Evolutionary conservation across 2,329 filamentous ascomycete genomes (phyloP).

Genomic region (Cladosporium sp.): DNA sequence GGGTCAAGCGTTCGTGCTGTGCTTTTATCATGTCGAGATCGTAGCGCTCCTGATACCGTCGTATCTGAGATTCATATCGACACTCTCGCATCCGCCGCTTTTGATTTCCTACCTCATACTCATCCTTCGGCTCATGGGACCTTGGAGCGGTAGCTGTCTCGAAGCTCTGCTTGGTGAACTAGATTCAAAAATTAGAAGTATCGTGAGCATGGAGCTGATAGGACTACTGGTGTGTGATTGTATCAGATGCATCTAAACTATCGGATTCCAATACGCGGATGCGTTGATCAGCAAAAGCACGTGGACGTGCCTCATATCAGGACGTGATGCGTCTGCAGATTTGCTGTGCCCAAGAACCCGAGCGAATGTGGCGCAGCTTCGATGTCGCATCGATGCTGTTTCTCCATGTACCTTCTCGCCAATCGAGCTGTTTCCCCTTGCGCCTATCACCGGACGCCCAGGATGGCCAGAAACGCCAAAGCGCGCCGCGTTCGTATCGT

Average conservation of each 20-base stretch:
- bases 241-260: neutral
- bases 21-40: neutral
- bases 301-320: neutral
- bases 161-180: neutral
- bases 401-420: neutral
- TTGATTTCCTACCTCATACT: too few relatives aligned
- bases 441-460: neutral
- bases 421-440: neutral
- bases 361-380: neutral
- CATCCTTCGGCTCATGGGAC: neutral
- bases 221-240: neutral
- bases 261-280: neutral
- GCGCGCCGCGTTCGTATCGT: neutral
- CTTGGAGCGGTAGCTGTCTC: neutral
- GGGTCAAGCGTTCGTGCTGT: neutral
- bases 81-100: neutral
- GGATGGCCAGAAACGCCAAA: neutral
- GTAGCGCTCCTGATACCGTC: neutral
- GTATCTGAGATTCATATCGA: neutral
- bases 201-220: neutral
- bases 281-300: neutral
- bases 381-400: neutral
- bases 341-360: neutral
- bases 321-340: neutral
- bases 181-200: neutral